Percentiles rank a stretch among this genome's conserved stretches.
These are phyloP conservation scores for Podospora anserina DNA, from an alignment of 495 filamentous ascomycete genomes.

Conservation along the genomic window DNA sequence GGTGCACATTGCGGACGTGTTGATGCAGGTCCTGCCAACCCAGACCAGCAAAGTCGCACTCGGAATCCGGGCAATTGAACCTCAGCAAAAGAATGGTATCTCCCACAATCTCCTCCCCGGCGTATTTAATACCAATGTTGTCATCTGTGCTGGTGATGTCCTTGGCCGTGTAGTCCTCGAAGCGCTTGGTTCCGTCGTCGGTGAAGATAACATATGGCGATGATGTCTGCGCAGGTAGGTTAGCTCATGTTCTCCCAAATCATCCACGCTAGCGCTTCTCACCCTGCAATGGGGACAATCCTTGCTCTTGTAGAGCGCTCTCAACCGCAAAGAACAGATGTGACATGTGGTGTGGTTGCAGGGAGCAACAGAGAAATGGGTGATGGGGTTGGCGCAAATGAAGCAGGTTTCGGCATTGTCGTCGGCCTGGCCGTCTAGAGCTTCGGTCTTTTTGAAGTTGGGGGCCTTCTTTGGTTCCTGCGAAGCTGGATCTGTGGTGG, in stretches of 20 bases:
- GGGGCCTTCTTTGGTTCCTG: constrained; percentile 18
- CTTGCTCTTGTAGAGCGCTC: constrained; percentile 92
- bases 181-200: constrained; percentile 73
- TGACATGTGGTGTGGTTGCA: constrained; percentile 96
- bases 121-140: constrained; percentile 85
- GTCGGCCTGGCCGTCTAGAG: constrained; percentile 31
- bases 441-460: constrained; percentile 27
- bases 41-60: constrained; percentile 85
- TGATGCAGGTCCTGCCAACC: constrained; percentile 92
- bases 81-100: constrained; percentile 84
- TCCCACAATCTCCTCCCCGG: constrained; percentile 78
- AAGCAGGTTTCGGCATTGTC: constrained; percentile 84
- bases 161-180: constrained; percentile 68
- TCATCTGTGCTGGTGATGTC: constrained; percentile 75
- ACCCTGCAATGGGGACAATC: constrained; percentile 92
- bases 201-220: constrained; percentile 88
- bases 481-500: constrained; percentile 5
- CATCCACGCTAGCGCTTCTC: constrained; percentile 33
- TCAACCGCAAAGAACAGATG: constrained; percentile 84
- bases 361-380: constrained; percentile 79
- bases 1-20: constrained; percentile 78
- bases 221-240: constrained; percentile 55
- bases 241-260: constrained; percentile 7
- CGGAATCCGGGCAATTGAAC: constrained; percentile 87
- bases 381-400: constrained; percentile 86